Evolutionary conservation across 805 yeast genomes (phyloP).

Genomic region (Candida ficus): DNA sequence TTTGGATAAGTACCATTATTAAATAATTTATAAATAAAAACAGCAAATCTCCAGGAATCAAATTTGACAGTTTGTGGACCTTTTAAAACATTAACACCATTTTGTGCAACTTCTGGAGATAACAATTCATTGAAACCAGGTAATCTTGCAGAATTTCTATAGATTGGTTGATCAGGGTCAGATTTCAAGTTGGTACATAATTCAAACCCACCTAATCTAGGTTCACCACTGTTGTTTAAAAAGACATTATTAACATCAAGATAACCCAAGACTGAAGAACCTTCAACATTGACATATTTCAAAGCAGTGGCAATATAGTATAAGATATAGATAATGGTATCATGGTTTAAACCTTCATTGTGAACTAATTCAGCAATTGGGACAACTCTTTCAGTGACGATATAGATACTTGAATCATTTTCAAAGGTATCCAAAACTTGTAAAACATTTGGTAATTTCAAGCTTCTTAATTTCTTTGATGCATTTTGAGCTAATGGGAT

Average conservation of each 20-base stretch:
- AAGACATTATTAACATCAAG: slow-evolving; percentile 52
- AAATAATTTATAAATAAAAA: slow-evolving; percentile 44
- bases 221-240: slow-evolving; percentile 68
- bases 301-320: slow-evolving; percentile 50
- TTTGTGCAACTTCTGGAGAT: slow-evolving; percentile 50
- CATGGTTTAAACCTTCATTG: slow-evolving; percentile 33
- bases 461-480: slow-evolving; percentile 42
- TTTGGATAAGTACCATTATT: slow-evolving; percentile 19
- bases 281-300: slow-evolving; percentile 51
- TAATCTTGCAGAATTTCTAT: slow-evolving; percentile 29
- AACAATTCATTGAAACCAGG: slow-evolving; percentile 29
- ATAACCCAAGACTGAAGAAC: slow-evolving; percentile 57
- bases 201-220: slow-evolving; percentile 84
- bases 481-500: slow-evolving; percentile 40
- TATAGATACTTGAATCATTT: slow-evolving; percentile 48
- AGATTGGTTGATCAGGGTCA: slow-evolving; percentile 26
- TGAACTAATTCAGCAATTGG: slow-evolving; percentile 40
- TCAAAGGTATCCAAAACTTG: slow-evolving; percentile 59
- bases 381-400: slow-evolving; percentile 62
- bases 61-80: slow-evolving; percentile 37
- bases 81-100: slow-evolving; percentile 38
- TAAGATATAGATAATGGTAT: slow-evolving; percentile 48
- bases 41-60: slow-evolving; percentile 64
- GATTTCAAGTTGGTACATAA: slow-evolving; percentile 43
- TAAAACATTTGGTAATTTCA: slow-evolving; percentile 68